Evolutionary conservation across 208 protist species (phyloP), one percentile per base, ranked within the genome.

Genomic region (Novymonas esmeraldas): DNA sequence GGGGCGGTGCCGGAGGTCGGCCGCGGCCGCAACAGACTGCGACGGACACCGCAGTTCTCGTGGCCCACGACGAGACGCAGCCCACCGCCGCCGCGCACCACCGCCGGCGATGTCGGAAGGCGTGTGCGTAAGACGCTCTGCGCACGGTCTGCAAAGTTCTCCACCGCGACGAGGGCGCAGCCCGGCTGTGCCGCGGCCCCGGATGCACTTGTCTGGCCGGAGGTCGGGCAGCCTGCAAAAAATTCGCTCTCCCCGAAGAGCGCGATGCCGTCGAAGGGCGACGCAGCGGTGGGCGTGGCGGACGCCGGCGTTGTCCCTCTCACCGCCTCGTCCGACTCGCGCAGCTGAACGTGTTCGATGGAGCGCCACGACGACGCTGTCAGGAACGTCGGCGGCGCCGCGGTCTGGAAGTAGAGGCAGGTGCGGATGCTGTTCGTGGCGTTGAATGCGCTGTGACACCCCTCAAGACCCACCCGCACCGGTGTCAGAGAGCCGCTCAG

Each of bases 361-460:
- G 81, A 76, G 2, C 50, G 41, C 70, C 74, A 84, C 20, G 69
- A 54, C 0, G 2, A 14, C 3, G 88, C 64, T 10, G 73, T 78
- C 14, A 95, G 63, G 75, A 94, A 93, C 7, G 46, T 79, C 3
- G 89, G 89, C 9, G 92, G 89, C 0, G 49, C 36, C 3, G 41
- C 45, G 4, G 83, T 93, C 31, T 78, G 78, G 64, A 95, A 97
- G 74, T 82, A 88, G 16, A 84, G 68, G 42, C 81, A 91, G 13
- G 88, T 94, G 18, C 92, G 84, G 26, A 97, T 87, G 13, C 86
- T 74, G 63, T 93, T 93, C 22, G 87, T 90, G 6, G 89, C 89
- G 64, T 97, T 97, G 73, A 97, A 95, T 6, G 88, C 92, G 45
- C 76, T 82, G 36, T 79, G 62, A 41, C 92, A 94, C 7, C 92